Evolutionary conservation across 805 yeast genomes (phyloP), one percentile per base, ranked within the genome.

Genomic region (Lipomyces japonicus): DNA sequence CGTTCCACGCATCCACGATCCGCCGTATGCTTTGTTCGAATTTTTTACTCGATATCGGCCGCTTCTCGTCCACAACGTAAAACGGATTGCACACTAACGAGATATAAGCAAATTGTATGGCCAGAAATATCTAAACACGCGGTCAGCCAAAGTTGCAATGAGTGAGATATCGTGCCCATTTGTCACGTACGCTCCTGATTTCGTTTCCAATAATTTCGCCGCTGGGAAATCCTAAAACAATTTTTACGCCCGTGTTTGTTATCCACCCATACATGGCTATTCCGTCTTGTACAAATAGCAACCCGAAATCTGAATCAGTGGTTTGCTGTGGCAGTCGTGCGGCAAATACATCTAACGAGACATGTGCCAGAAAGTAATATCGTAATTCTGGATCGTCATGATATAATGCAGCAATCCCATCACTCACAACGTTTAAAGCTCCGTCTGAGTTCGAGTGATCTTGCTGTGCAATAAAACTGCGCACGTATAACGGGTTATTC

Each of bases 311-410:
- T 7, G 63, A 63, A 14, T 62, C 67, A 30, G 75, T 66, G 9
- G 72, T 54, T 0, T 80, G 79, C 26, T 67, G 66, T 46, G 70
- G 70, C 16, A 65, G 68, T 3, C 76, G 72, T 2, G 84, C 77
- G 30, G 80, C 72, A 61, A 84, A 81, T 19, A 82, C 75, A 64
- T 84, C 90, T 22, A 84, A 68, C 3, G 88, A 80, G 84, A 84
- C 82, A 62, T 84, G 87, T n/a, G 86, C 77, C 26, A 84, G 69
- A 58, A 83, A 83, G 61, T 84, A 81, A 68, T 80, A 82, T 58
- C 82, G 67, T n/a, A 47, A 34, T 26, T 50, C 51, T 4, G 48
- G 37, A 19, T 51, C 44, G 14, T 37, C 21, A 3, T 21, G 5
- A 12, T 32, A n/a, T 2, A 26, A 16, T 40, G 40, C 10, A 4